Percentiles rank a stretch among this genome's conserved stretches.
Conservation (phyloP, 768 basidiomycete genomes). For the Boletus subparvulus region DNA sequence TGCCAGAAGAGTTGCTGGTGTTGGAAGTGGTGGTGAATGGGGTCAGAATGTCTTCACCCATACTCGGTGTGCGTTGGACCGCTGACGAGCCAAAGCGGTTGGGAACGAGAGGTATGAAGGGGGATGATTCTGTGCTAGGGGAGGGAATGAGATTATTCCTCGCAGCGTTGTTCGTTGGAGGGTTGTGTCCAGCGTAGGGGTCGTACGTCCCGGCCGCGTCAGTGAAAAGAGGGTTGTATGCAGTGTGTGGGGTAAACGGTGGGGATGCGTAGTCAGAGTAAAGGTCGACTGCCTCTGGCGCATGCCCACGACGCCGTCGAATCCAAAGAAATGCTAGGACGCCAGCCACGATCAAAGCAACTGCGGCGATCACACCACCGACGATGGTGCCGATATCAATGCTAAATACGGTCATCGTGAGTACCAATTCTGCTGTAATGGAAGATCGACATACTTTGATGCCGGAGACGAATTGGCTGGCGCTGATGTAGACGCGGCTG, state of each 20-base stretch:
- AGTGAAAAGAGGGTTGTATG: background rate
- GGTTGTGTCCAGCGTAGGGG: background rate
- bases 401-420: slow-evolving; percentile 3
- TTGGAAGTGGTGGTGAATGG: slow-evolving; percentile 10
- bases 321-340: slow-evolving; percentile 10
- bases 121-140: background rate
- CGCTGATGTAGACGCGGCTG: background rate
- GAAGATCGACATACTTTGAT: slow-evolving; percentile 12
- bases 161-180: background rate
- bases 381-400: slow-evolving; percentile 7
- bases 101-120: slow-evolving; percentile 5
- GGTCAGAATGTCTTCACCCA: background rate
- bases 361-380: slow-evolving; percentile 11
- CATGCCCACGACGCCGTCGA: slow-evolving; percentile 5
- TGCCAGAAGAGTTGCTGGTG: background rate
- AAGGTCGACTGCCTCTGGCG: slow-evolving; percentile 7
- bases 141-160: background rate
- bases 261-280: background rate
- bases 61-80: background rate
- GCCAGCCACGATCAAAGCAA: slow-evolving; percentile 7
- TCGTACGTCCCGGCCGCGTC: background rate
- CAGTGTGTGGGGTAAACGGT: background rate
- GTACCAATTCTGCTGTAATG: background rate
- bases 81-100: slow-evolving; percentile 6
- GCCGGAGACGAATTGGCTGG: background rate